Percentiles rank a stretch among this genome's conserved stretches.
Conservation (phyloP, 805 yeast species). For the Saccharomyces mikatae region DNA sequence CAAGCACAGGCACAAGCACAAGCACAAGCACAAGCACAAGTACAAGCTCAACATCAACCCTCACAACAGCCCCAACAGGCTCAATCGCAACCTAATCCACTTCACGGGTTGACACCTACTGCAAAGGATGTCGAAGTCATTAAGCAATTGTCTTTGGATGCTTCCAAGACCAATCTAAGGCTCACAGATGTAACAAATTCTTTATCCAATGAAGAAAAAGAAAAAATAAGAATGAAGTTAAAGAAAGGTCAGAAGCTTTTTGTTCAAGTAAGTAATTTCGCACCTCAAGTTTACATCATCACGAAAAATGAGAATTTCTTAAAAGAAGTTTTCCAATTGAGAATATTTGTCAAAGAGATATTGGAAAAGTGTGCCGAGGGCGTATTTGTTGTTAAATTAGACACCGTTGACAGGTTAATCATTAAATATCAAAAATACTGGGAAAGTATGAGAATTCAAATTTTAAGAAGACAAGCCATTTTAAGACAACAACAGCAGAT, state of each 20-base stretch:
- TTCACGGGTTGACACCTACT: conserved; percentile 29
- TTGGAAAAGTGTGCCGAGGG: conserved; percentile 60
- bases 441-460: conserved; percentile 62
- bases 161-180: conserved; percentile 55
- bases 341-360: conserved; percentile 70
- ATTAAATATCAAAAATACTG: conserved; percentile 68
- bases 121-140: conserved; percentile 58
- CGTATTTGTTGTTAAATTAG: conserved; percentile 63
- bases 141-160: conserved; percentile 60
- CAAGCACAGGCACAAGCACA: background rate
- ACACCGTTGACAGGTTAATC: conserved; percentile 59
- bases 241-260: conserved; percentile 43
- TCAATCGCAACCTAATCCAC: background rate
- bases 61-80: background rate
- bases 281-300: conserved; percentile 69
- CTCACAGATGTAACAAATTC: conserved; percentile 57
- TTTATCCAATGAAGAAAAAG: conserved; percentile 58
- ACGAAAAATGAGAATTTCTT: conserved; percentile 73
- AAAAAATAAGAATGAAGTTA: conserved; percentile 47
- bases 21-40: conserved; percentile 1
- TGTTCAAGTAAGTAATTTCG: conserved; percentile 63
- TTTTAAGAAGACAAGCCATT: conserved; percentile 32
- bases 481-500: conserved; percentile 32
- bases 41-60: conserved; percentile 1
- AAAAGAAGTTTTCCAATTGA: conserved; percentile 66